Percentiles rank a stretch among this genome's conserved stretches.
These are phyloP conservation scores for Fusarium bulbicola DNA, from an alignment of 2,329 filamentous ascomycete genomes.

Conservation along the genomic window DNA sequence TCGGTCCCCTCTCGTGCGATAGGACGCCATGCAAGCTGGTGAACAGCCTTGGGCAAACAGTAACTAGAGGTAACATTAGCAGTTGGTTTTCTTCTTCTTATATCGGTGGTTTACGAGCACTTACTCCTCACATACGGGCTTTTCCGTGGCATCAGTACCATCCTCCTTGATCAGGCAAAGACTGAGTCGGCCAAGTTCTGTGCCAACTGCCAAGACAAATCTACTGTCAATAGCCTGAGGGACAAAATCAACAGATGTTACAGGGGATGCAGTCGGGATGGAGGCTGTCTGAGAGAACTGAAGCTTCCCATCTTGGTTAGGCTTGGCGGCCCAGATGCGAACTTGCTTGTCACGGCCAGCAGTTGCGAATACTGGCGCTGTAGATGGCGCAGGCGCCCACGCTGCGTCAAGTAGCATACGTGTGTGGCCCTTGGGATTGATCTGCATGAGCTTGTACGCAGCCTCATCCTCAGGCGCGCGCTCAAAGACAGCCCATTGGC, in stretches of 20 bases:
- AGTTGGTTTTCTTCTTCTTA: background rate
- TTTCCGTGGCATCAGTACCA: conserved; percentile 50
- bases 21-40: conserved; percentile 76
- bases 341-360: conserved; percentile 90
- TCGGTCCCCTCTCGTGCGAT: conserved; percentile 40
- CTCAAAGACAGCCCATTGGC: conserved; percentile 88
- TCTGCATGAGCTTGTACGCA: conserved; percentile 66
- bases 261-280: conserved; percentile 65
- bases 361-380: conserved; percentile 73
- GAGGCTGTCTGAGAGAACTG: conserved; percentile 63
- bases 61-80: conserved; percentile 40
- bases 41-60: conserved; percentile 68
- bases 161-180: conserved; percentile 54
- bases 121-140: conserved; percentile 52
- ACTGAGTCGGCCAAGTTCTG: conserved; percentile 61
- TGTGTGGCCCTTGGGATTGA: conserved; percentile 85
- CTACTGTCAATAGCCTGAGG: conserved; percentile 44
- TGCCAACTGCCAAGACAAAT: conserved; percentile 64
- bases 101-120: conserved; percentile 28
- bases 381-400: conserved; percentile 72
- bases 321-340: conserved; percentile 69
- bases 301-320: conserved; percentile 43
- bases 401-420: conserved; percentile 91
- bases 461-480: conserved; percentile 51
- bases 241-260: conserved; percentile 77